Conservation (phyloP, 2,329 filamentous ascomycete genomes). For the Paramyrothecium sp. region DNA sequence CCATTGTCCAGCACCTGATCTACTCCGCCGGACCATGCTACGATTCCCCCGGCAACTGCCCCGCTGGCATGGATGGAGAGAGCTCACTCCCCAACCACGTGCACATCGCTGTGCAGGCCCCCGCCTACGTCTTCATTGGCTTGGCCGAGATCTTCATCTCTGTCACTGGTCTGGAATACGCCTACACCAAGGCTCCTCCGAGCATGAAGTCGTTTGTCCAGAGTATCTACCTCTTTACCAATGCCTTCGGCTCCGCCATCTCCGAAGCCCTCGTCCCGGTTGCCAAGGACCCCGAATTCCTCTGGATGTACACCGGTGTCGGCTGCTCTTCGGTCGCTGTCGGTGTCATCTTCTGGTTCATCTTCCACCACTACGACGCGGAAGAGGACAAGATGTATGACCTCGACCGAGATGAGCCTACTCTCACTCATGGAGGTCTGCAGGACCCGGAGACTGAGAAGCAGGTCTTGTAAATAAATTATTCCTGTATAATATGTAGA, state of each 20-base stretch:
- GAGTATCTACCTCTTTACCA: conserved; percentile 59
- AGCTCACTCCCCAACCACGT: conserved; percentile 40
- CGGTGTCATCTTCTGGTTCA: conserved; percentile 50
- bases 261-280: conserved; percentile 59
- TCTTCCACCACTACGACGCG: conserved; percentile 35
- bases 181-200: conserved; percentile 69
- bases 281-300: conserved; percentile 61
- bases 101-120: conserved; percentile 52
- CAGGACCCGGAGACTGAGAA: not conserved
- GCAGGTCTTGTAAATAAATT: not conserved
- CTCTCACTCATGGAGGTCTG: conserved; percentile 10
- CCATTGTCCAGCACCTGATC: conserved; percentile 59
- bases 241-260: conserved; percentile 56
- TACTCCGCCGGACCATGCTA: conserved; percentile 54
- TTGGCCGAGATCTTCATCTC: conserved; percentile 62
- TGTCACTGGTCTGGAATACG: conserved; percentile 70
- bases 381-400: conserved; percentile 37
- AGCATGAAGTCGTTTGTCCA: conserved; percentile 65
- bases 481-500: not conserved
- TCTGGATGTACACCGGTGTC: conserved; percentile 66
- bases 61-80: conserved; percentile 25
- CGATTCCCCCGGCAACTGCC: conserved; percentile 37
- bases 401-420: conserved; percentile 31
- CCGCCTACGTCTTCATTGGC: conserved; percentile 58
- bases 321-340: conserved; percentile 44